A percentile compares a stretch with the other conserved stretches of the same genome.
phyloP scores from a whole-genome alignment of 257 asterid genomes.

The Fraxinus excelsior region DNA sequence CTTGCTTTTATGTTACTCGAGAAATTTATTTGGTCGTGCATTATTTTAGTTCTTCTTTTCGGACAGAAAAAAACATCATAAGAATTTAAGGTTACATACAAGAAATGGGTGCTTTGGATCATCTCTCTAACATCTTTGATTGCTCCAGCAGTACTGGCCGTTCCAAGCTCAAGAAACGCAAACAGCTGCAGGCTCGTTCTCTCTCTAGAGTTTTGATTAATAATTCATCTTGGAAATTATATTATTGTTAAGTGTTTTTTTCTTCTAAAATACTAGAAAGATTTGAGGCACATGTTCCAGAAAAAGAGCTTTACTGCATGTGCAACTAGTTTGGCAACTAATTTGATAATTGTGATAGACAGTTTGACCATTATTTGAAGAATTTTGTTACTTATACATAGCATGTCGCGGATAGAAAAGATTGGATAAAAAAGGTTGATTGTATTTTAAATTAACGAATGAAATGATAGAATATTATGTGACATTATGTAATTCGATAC shows the following conservation, averaged over 20 bases:
- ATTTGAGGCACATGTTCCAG: slow-evolving; percentile 36
- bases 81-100: neutral
- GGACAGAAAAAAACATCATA: too few species aligned
- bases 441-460: too few species aligned
- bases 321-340: too few species aligned
- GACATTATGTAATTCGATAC: too few species aligned
- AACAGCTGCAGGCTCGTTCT: slow-evolving; percentile 65
- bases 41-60: too few species aligned
- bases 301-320: neutral
- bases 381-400: too few species aligned
- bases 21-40: neutral
- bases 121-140: slow-evolving; percentile 73
- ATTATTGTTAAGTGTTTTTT: neutral
- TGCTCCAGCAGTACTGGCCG: slow-evolving; percentile 52
- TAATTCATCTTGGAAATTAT: neutral
- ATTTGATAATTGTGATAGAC: too few species aligned
- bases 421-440: too few species aligned
- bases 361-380: too few species aligned
- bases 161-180: slow-evolving; percentile 66
- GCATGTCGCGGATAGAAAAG: too few species aligned
- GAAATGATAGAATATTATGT: too few species aligned
- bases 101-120: slow-evolving; percentile 82
- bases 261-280: neutral
- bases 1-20: neutral
- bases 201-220: neutral